Percentiles rank a stretch among this genome's conserved stretches.
Evolutionary conservation across 768 basidiomycete genomes (phyloP).

Genomic region (Strobilomyces dryophilus): DNA sequence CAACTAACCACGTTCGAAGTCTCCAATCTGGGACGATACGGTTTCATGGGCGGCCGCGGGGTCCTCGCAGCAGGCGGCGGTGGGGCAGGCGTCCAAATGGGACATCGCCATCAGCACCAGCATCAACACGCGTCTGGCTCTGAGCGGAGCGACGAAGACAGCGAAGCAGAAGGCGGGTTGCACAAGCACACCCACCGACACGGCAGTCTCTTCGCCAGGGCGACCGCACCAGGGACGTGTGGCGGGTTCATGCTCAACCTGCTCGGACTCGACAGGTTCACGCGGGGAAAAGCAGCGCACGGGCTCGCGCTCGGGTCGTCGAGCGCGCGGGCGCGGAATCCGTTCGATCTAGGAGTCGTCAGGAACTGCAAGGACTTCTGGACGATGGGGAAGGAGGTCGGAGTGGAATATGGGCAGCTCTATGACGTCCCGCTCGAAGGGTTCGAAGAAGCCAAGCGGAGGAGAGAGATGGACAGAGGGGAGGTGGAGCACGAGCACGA

Average conservation of each 20-base stretch:
- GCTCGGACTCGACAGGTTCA: conserved; percentile 92
- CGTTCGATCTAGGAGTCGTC: conserved; percentile 80
- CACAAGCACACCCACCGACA: conserved; percentile 46
- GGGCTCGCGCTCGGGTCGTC: conserved; percentile 68
- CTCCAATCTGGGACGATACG: conserved; percentile 90
- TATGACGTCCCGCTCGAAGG: conserved; percentile 90
- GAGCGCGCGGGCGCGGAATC: conserved; percentile 68
- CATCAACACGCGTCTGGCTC: conserved; percentile 30
- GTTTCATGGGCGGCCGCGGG: conserved; percentile 94
- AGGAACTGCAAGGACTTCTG: conserved; percentile 94
- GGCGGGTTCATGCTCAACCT: conserved; percentile 79
- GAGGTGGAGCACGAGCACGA: conserved; percentile 46
- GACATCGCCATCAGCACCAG: conserved; percentile 53
- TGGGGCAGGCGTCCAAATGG: conserved; percentile 68
- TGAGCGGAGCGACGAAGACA: conserved; percentile 47
- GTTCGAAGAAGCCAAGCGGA: conserved; percentile 67
- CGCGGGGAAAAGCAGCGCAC: conserved; percentile 82
- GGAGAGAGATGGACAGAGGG: conserved; percentile 46
- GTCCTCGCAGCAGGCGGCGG: conserved; percentile 54
- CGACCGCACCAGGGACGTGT: conserved; percentile 31
- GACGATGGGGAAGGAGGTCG: conserved; percentile 78
- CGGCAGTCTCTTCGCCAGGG: conserved; percentile 33
- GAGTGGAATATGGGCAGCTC: conserved; percentile 84
- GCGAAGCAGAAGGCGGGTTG: conserved; percentile 27
- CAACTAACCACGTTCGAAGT: conserved; percentile 98